Conservation (phyloP, 1,139 yeast genomes). For the Entelexis paramagnoliae region DNA sequence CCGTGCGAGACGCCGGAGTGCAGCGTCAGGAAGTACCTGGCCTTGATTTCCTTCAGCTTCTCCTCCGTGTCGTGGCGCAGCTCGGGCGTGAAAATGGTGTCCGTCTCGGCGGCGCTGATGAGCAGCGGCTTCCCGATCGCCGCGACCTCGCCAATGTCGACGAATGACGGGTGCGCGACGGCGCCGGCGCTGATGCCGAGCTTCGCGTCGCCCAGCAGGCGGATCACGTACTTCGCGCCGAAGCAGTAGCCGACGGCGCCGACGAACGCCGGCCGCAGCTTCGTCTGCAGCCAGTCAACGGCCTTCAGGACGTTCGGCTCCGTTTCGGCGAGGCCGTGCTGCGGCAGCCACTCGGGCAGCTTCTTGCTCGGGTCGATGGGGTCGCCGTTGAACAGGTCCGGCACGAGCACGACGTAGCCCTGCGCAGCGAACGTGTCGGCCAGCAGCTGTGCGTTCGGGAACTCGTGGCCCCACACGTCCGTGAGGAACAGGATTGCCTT, state of each 20-base stretch:
- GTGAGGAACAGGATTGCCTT: slow-evolving; percentile 51
- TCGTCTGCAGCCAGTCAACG: slow-evolving; percentile 37
- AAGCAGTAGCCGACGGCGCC: slow-evolving; percentile 71
- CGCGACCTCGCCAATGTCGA: slow-evolving; percentile 51
- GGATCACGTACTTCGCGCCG: slow-evolving; percentile 63
- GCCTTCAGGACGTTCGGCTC: slow-evolving; percentile 38
- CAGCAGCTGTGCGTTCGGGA: slow-evolving; percentile 46
- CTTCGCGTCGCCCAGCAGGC: slow-evolving; percentile 38
- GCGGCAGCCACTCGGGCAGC: slow-evolving; percentile 41
- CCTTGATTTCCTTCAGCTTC: slow-evolving; percentile 41
- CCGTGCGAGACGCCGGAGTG: slow-evolving; percentile 63
- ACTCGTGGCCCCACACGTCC: slow-evolving; percentile 56
- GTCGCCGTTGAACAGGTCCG: slow-evolving; percentile 62
- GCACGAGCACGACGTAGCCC: slow-evolving; percentile 57
- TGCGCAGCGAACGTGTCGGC: slow-evolving; percentile 63
- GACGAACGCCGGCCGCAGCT: slow-evolving; percentile 41
- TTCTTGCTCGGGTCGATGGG: slow-evolving; percentile 19
- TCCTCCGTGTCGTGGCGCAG: slow-evolving; percentile 52
- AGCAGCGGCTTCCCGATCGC: slow-evolving; percentile 50
- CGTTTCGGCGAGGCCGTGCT: slow-evolving; percentile 44
- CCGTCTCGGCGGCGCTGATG: slow-evolving; percentile 65
- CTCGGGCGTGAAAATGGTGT: slow-evolving; percentile 51
- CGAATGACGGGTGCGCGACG: slow-evolving; percentile 71
- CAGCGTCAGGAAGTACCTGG: slow-evolving; percentile 49
- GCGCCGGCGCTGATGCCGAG: slow-evolving; percentile 53